Evolutionary conservation across 805 yeast species (phyloP).

Genomic region (Dipodascopsis uninucleata): DNA sequence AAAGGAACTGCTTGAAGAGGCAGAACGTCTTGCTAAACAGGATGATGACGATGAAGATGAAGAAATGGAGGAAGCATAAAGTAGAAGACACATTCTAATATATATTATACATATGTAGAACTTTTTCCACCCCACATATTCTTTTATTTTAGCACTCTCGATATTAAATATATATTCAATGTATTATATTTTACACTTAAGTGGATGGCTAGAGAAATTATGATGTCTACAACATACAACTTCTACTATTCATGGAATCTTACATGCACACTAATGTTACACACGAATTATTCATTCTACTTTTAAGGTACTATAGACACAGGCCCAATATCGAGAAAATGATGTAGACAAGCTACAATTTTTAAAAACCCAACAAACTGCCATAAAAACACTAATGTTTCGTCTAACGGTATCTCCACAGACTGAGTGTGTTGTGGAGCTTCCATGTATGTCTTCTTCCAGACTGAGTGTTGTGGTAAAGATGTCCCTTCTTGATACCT

Average conservation of each 20-base stretch:
- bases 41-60: slow-evolving; percentile 76
- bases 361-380: slow-evolving; percentile 1
- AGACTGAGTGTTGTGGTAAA: slow-evolving; percentile 94
- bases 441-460: slow-evolving; percentile 97
- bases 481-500: slow-evolving; percentile 99
- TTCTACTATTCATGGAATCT: not conserved
- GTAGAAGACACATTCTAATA: not conserved
- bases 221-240: not conserved
- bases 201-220: not conserved
- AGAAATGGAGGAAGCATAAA: slow-evolving; percentile 43
- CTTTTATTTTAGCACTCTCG: too few species aligned
- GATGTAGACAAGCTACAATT: too few species aligned
- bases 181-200: not conserved
- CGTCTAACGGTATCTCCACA: slow-evolving; percentile 98
- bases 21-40: slow-evolving; percentile 75
- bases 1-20: slow-evolving; percentile 73
- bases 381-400: slow-evolving; percentile 15
- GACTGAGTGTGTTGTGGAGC: slow-evolving; percentile 95
- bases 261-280: not conserved
- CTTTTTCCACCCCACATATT: not conserved
- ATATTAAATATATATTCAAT: not conserved
- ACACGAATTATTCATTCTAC: not conserved
- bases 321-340: too few species aligned
- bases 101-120: not conserved
- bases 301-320: too few species aligned